phyloP scores from a whole-genome alignment of 208 protist genomes.

The Plasmodiophora brassicae region DNA sequence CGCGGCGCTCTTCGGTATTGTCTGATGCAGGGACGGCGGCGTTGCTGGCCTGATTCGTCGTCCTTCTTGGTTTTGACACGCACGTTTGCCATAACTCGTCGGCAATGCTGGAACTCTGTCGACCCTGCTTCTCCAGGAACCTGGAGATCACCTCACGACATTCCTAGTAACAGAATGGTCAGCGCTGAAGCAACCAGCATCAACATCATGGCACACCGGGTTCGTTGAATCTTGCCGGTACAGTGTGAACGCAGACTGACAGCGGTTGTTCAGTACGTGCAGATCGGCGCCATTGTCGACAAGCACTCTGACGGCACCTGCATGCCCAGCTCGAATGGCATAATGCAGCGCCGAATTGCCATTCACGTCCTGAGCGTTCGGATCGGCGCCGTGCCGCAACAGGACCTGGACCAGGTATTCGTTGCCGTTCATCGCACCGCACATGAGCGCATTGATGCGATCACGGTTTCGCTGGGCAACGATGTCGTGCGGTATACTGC shows the following conservation, averaged over 20 bases:
- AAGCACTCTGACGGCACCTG: background rate
- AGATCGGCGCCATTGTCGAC: background rate
- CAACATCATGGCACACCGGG: background rate
- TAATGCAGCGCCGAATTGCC: slow-evolving; percentile 1
- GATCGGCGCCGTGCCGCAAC: background rate
- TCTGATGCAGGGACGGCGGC: no score
- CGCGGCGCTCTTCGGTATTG: no score
- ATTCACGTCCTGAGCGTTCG: background rate
- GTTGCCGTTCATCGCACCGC: background rate
- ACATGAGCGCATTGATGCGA: background rate
- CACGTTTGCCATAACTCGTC: no score
- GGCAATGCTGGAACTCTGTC: background rate
- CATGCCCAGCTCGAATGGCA: background rate
- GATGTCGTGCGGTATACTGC: background rate
- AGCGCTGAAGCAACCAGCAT: background rate
- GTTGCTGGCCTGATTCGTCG: no score
- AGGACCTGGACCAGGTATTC: background rate
- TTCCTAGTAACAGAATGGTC: background rate
- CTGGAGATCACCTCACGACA: background rate
- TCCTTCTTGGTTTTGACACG: no score
- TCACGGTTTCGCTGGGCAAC: background rate
- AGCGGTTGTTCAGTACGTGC: background rate
- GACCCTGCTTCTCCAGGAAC: background rate
- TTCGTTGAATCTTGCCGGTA: background rate
- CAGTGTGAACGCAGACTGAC: background rate